Conservation (phyloP, 129 eudicot genomes). For the Solidago caesia region DNA sequence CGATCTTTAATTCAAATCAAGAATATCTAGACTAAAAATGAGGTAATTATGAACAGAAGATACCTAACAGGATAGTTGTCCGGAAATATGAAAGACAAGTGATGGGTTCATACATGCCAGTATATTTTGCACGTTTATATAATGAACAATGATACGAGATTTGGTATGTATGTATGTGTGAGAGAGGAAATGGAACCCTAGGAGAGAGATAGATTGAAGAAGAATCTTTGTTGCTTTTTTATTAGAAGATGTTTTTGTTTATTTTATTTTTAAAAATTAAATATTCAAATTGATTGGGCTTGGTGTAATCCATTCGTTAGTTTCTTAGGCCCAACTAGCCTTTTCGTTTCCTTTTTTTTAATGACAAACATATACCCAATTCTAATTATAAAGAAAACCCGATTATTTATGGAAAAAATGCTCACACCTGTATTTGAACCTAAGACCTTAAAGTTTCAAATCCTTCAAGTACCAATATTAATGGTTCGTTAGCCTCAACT, state of each 20-base stretch:
- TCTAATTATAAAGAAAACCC: too few relatives aligned
- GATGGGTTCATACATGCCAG: conserved; percentile 10
- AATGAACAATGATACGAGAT: conserved; percentile 20
- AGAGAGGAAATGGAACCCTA: conserved; percentile 32
- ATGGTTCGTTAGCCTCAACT: too few relatives aligned
- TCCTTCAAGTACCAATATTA: too few relatives aligned
- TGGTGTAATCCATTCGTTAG: background rate
- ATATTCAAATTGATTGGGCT: conserved; percentile 10
- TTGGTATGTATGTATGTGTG: conserved; percentile 11
- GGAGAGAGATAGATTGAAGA: conserved; percentile 14
- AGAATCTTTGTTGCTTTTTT: conserved; percentile 33
- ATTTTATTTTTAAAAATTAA: background rate
- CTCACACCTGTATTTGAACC: too few relatives aligned
- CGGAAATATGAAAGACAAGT: conserved; percentile 21
- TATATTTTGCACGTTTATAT: background rate
- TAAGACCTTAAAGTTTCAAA: too few relatives aligned
- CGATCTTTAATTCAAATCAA: background rate
- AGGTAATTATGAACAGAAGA: background rate
- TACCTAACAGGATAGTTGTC: conserved; percentile 29
- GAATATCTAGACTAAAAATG: background rate
- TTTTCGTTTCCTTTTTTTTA: too few relatives aligned
- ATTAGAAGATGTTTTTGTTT: background rate
- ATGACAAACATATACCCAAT: too few relatives aligned
- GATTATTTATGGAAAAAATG: too few relatives aligned
- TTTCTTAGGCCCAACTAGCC: too few relatives aligned